A percentile compares a stretch with the other conserved stretches of the same genome.
phyloP scores from a whole-genome alignment of 768 basidiomycete species.

The Kwoniella shandongensis region DNA sequence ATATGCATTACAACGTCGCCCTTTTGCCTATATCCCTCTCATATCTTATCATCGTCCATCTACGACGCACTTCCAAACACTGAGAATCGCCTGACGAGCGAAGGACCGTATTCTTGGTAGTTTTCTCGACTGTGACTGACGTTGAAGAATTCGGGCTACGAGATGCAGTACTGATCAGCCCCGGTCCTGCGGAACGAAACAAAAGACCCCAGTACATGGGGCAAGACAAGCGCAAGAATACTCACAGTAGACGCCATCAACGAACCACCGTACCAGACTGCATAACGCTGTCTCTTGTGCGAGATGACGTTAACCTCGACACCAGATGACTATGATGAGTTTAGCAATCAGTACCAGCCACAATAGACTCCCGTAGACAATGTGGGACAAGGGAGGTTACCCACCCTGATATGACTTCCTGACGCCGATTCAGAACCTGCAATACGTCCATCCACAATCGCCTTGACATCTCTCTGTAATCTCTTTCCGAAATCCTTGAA shows the following conservation, averaged over 20 bases:
- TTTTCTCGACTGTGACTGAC: constrained; percentile 92
- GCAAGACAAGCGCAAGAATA: constrained; percentile 18
- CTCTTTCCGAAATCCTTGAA: constrained; percentile 98
- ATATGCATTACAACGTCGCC: constrained; percentile 17
- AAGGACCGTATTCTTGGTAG: constrained; percentile 59
- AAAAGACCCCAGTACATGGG: constrained; percentile 12
- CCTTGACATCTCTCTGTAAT: constrained; percentile 91
- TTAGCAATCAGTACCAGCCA: background rate
- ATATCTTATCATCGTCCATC: background rate
- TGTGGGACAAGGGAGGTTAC: constrained; percentile 40
- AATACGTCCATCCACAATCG: constrained; percentile 85
- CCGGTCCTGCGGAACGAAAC: background rate
- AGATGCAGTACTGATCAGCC: background rate
- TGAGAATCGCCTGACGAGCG: constrained; percentile 50
- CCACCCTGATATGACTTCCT: constrained; percentile 72
- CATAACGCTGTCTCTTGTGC: constrained; percentile 94
- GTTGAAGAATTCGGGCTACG: constrained; percentile 88
- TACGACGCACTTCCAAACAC: constrained; percentile 52
- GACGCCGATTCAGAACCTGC: constrained; percentile 72
- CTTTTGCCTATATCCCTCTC: background rate
- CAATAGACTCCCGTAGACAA: background rate
- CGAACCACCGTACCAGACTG: constrained; percentile 98
- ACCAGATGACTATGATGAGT: constrained; percentile 73
- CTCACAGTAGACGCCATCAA: constrained; percentile 85
- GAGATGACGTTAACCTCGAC: constrained; percentile 98